A percentile compares a stretch with the other conserved stretches of the same genome.
phyloP scores from a whole-genome alignment of 2,329 filamentous ascomycete species.

The Fusarium sp. region DNA sequence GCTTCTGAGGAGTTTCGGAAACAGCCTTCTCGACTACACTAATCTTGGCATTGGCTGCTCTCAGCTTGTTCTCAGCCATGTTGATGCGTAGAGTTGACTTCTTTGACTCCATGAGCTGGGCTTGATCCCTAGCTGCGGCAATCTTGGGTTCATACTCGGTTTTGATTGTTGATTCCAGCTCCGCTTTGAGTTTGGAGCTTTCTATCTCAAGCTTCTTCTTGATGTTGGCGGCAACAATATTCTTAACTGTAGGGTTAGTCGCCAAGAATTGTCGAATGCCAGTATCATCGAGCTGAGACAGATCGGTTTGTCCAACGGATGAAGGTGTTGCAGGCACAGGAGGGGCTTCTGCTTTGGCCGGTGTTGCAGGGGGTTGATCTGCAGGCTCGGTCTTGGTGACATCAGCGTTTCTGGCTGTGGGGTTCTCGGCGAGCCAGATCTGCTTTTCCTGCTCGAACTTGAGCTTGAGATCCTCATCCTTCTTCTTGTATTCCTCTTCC shows the following conservation, averaged over 20 bases:
- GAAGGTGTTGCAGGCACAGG: slow-evolving; percentile 51
- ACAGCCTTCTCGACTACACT: slow-evolving; percentile 83
- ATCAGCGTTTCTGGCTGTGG: slow-evolving; percentile 41
- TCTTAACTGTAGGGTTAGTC: slow-evolving; percentile 66
- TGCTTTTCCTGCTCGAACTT: slow-evolving; percentile 71
- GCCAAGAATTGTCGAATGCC: slow-evolving; percentile 67
- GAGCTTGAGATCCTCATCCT: slow-evolving; percentile 63
- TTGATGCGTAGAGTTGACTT: slow-evolving; percentile 80
- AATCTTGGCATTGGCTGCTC: slow-evolving; percentile 75
- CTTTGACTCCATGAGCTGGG: slow-evolving; percentile 78
- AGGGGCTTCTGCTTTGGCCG: slow-evolving; percentile 51
- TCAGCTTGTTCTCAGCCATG: slow-evolving; percentile 78
- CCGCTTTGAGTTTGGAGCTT: slow-evolving; percentile 67
- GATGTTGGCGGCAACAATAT: slow-evolving; percentile 69
- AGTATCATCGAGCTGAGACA: slow-evolving; percentile 63
- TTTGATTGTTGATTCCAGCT: slow-evolving; percentile 60
- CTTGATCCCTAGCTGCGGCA: slow-evolving; percentile 66
- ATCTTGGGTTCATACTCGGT: slow-evolving; percentile 67
- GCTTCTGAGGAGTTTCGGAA: slow-evolving; percentile 83
- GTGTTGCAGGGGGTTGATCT: slow-evolving; percentile 49
- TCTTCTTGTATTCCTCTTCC: slow-evolving; percentile 64
- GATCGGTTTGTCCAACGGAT: slow-evolving; percentile 51
- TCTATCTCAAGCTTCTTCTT: slow-evolving; percentile 76
- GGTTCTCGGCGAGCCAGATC: slow-evolving; percentile 68
- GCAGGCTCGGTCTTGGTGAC: slow-evolving; percentile 23